A percentile compares a stretch with the other conserved stretches of the same genome.
phyloP scores from a whole-genome alignment of 73 alveolate genomes.

The Paramecium primaurelia region DNA sequence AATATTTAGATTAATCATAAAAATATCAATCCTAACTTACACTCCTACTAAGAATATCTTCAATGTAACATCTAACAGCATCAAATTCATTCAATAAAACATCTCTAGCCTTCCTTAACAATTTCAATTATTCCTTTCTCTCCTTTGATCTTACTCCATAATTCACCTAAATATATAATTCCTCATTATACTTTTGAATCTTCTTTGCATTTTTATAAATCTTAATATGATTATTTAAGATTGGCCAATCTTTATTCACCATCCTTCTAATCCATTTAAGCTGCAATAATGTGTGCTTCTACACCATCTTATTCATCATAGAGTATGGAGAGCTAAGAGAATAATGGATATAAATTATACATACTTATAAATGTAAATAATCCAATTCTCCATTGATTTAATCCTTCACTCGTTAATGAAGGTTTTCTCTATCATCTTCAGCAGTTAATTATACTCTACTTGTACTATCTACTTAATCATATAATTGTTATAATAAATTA shows the following conservation, averaged over 20 bases:
- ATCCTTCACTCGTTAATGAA: neutral
- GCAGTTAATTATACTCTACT: neutral
- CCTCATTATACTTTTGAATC: neutral
- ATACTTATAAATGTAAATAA: neutral
- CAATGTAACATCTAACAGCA: neutral
- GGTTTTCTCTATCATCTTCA: neutral
- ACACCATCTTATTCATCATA: neutral
- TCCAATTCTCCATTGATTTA: neutral
- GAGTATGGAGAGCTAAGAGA: neutral
- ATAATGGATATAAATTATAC: too few species aligned
- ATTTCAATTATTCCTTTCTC: neutral
- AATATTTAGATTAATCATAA: neutral
- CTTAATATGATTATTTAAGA: neutral
- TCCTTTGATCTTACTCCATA: constrained; percentile 1
- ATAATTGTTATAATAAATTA: neutral
- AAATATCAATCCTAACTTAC: neutral
- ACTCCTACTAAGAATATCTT: neutral
- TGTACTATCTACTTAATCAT: neutral
- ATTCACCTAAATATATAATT: neutral
- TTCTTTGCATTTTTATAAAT: neutral
- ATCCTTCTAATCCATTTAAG: neutral
- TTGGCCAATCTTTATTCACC: neutral
- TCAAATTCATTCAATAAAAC: neutral
- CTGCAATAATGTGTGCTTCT: neutral
- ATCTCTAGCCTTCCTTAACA: neutral